Conservation (phyloP, 1,139 yeast species). For the Pichia sp. region DNA sequence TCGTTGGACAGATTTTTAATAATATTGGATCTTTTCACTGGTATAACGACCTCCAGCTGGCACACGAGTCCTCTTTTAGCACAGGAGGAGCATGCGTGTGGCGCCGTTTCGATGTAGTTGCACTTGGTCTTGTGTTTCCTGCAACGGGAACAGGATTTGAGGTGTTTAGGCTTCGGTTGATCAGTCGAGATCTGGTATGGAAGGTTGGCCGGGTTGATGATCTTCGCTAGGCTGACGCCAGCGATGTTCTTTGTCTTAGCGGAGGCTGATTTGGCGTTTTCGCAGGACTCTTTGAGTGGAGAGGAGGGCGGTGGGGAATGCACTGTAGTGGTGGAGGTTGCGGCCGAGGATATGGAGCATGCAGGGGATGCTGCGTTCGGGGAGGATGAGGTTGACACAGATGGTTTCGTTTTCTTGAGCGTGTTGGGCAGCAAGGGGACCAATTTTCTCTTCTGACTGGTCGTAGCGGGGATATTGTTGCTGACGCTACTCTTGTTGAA, state of each 20-base stretch:
- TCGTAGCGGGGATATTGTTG: not conserved
- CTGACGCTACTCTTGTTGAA: not conserved
- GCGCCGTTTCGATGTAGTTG: constrained; percentile 49
- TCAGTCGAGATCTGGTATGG: constrained; percentile 7
- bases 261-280: not conserved
- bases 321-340: not conserved
- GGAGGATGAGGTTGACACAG: not conserved
- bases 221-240: constrained; percentile 14
- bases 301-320: not conserved
- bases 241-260: not conserved
- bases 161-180: constrained; percentile 38
- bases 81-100: constrained; percentile 57
- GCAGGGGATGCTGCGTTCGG: not conserved
- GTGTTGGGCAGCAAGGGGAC: constrained; percentile 27
- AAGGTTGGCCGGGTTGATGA: constrained; percentile 20
- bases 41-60: constrained; percentile 45
- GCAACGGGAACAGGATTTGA: constrained; percentile 60
- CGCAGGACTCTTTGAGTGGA: not conserved
- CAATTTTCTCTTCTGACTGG: constrained; percentile 35
- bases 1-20: constrained; percentile 30
- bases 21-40: constrained; percentile 33
- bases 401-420: constrained; percentile 9
- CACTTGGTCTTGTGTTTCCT: constrained; percentile 63
- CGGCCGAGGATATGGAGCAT: not conserved
- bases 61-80: constrained; percentile 47